Conservation (phyloP, 2,329 filamentous ascomycete species). For the Fusarium tjaetaba region DNA sequence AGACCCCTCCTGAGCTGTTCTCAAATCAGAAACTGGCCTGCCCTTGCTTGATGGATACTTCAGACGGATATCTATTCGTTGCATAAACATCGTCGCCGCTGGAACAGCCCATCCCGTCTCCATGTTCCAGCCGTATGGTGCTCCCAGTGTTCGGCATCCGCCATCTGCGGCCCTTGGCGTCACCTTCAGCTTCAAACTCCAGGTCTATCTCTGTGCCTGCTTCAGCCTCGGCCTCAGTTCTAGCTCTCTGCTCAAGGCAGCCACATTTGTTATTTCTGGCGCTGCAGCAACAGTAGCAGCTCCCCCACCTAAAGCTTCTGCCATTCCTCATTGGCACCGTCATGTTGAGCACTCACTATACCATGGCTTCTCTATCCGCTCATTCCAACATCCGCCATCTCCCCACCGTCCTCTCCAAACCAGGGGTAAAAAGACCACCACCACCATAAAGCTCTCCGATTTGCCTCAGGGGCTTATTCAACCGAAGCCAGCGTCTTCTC, state of each 20-base stretch:
- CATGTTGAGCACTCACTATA: slow-evolving; percentile 3
- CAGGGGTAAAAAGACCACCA: slow-evolving; percentile 65
- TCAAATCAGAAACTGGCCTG: slow-evolving; percentile 7
- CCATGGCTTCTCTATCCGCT: slow-evolving; percentile 26
- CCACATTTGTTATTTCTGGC: neutral
- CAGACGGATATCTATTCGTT: neutral
- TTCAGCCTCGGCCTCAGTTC: neutral
- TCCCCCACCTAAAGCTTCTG: slow-evolving; percentile 3
- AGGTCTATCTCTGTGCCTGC: neutral
- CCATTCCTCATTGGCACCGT: neutral
- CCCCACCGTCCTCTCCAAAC: slow-evolving; percentile 34
- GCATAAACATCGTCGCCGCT: slow-evolving; percentile 17
- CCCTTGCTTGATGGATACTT: slow-evolving; percentile 4
- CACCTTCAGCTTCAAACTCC: slow-evolving; percentile 9
- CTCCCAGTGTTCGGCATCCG: slow-evolving; percentile 37
- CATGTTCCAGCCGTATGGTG: slow-evolving; percentile 43
- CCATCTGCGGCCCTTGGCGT: slow-evolving; percentile 43
- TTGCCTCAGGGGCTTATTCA: slow-evolving; percentile 63
- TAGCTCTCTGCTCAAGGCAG: slow-evolving; percentile 7
- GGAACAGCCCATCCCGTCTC: slow-evolving; percentile 40
- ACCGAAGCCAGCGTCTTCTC: slow-evolving; percentile 27
- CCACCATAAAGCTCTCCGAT: slow-evolving; percentile 64
- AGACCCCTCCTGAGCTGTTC: neutral
- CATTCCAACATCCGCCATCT: slow-evolving; percentile 36
- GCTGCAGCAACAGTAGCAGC: neutral